Evolutionary conservation across 768 basidiomycete genomes (phyloP), one percentile per base, ranked within the genome.

Genomic region (Lactarius hatsudake): DNA sequence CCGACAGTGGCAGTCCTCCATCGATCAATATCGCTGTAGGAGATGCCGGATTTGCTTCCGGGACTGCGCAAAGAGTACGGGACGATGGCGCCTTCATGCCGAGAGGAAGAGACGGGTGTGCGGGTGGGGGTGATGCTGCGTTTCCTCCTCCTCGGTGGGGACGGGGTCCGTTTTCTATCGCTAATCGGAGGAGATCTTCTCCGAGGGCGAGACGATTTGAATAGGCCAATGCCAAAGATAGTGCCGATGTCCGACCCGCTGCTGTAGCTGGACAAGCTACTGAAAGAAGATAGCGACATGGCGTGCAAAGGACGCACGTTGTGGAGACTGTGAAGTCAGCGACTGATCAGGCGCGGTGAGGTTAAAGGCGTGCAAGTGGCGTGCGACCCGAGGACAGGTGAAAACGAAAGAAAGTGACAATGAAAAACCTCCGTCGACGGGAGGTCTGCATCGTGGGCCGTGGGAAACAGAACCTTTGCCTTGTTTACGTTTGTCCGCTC

Each of bases 241-340:
- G 65, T 69, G 26, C 60, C 56, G 65, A 68, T 34, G 42, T 69
- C 69, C 54, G 69, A 70, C 40, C 64, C 69, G 40, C 61, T 68
- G 43, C 66, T 67, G 61, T 67, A 68, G 63, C 69, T 70, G 28
- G 69, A 70, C 12, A 70, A 51, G 48, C 66, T 68, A 45, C 69
- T 70, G 67, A 70, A 64, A 34, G 69, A 70, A 51, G 66, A 69
- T 10, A 70, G 36, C 5, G 69, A 70, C 61, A 70, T 63, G 38
- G 65, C 43, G 59, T 36, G 59, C 34, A 32, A 56, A 20, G n/a
- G 18, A 34, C 51, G 62, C 66, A 67, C 66, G 66, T 67, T 67
- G 57, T 59, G n/a, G 28, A 36, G 36, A 45, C 32, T 23, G 48
- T 26, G 48, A 36, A 32, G 56, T 36, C 32, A 42, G 48, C 30